phyloP scores from a whole-genome alignment of 1,284 basidiomycete genomes.

The Ceratobasidium sp. region DNA sequence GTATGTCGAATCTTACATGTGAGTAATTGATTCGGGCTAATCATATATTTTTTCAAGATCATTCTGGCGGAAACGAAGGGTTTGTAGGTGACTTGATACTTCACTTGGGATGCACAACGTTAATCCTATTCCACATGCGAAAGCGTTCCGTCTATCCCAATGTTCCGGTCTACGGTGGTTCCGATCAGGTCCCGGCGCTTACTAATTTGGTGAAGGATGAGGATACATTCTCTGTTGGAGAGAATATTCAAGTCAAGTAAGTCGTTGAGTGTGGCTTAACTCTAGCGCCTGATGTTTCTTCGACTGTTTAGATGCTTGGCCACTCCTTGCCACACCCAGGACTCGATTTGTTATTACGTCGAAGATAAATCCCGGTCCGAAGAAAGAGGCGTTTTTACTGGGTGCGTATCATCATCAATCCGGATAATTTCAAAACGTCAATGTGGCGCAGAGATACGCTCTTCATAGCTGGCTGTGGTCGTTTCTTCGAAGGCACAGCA shows the following conservation, averaged over 20 bases:
- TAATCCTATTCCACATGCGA: background rate
- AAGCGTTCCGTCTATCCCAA: slow-evolving; percentile 66
- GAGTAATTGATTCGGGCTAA: background rate
- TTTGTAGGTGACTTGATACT: slow-evolving; percentile 56
- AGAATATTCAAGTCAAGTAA: slow-evolving; percentile 78
- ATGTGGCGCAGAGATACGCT: slow-evolving; percentile 78
- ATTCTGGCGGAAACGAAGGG: slow-evolving; percentile 86
- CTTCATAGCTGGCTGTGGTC: slow-evolving; percentile 94
- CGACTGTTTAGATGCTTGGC: slow-evolving; percentile 74
- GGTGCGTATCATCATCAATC: slow-evolving; percentile 58
- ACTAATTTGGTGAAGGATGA: slow-evolving; percentile 83
- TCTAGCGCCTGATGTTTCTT: slow-evolving; percentile 3
- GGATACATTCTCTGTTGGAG: slow-evolving; percentile 78
- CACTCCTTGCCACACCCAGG: slow-evolving; percentile 97
- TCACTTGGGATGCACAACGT: background rate
- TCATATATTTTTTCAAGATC: slow-evolving; percentile 66
- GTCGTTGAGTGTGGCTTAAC: slow-evolving; percentile 48
- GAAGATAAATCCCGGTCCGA: slow-evolving; percentile 68
- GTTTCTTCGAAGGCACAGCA: slow-evolving; percentile 94
- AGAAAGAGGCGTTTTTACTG: slow-evolving; percentile 85
- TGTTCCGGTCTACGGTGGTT: slow-evolving; percentile 88
- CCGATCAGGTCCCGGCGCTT: slow-evolving; percentile 74
- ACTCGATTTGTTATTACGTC: slow-evolving; percentile 92
- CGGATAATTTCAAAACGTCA: slow-evolving; percentile 1
- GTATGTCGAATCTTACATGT: background rate